Base-by-base conservation (phyloP, 1,284 basidiomycete genomes). In the Sporisorium sorghi region DNA sequence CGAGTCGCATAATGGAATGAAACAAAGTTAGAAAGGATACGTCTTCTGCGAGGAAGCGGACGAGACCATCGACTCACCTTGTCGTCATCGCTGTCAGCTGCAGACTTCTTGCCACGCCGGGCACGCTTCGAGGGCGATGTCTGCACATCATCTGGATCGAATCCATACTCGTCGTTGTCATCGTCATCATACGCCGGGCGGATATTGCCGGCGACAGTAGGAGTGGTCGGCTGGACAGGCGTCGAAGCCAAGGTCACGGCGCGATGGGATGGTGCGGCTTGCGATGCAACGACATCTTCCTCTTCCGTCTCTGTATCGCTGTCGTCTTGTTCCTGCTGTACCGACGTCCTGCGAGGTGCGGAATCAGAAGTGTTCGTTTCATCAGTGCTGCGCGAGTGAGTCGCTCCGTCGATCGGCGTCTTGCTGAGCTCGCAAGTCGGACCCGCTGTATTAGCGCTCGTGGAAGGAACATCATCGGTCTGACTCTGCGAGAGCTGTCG, bases 231-330 rank as follows among this genome's bases (percentile, higher is more conserved):
- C 17, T 40, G 37, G n/a, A 40, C 19, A 26, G 46, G 30, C 2
- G 23, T 33, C 5, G 44, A 23, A 10, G 24, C 15, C 11, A 48
- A 19, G n/a, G 42, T 14, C 5, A 26, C 2, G 8, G 46, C 28
- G 5, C 30, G 40, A 11, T 30, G 19, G 5, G 40, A 23, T n/a
- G 52, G 23, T 17, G 24, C 44, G n/a, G 54, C 33, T 39, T 40
- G 49, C 30, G 58, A 54, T 0, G 26, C 39, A 11, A 35, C 26
- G 19, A 40, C 15, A 3, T 73, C 71, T 30, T 68, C 65, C 24
- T 71, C 61, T 37, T 73, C 71, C 4, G 57, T 66, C 42, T 73
- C 71, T 1, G 65, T 68, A 17, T 64, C 70, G 54, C 70, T 73
- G 32, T 59, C 57, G 12, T 21, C 43, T 3, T 15, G 21, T 19